phyloP scores from a whole-genome alignment of 2,329 filamentous ascomycete genomes.

The Dactylellina sp. region DNA sequence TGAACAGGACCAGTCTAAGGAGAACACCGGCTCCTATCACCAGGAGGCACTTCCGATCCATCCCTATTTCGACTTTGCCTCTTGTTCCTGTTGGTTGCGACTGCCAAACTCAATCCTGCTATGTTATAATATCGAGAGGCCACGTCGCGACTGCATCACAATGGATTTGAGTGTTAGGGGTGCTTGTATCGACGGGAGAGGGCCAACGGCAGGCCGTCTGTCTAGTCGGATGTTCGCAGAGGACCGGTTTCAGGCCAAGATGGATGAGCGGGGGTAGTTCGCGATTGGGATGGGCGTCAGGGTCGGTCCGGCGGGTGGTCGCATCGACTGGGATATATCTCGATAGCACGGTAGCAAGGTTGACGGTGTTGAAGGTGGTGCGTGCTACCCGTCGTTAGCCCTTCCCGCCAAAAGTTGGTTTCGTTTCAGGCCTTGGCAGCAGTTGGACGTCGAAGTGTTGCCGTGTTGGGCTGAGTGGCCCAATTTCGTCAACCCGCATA shows the following conservation, averaged over 20 bases:
- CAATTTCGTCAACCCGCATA: slow-evolving; percentile 56
- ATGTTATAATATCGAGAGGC: slow-evolving; percentile 26
- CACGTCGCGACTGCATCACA: slow-evolving; percentile 42
- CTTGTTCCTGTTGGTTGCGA: not conserved
- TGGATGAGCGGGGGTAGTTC: not conserved
- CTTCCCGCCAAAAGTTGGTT: slow-evolving; percentile 3
- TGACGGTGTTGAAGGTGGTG: slow-evolving; percentile 21
- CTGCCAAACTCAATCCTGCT: slow-evolving; percentile 13
- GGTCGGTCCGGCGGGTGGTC: slow-evolving; percentile 4
- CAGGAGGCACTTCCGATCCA: slow-evolving; percentile 59
- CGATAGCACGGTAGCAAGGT: not conserved
- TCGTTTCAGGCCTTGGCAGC: slow-evolving; percentile 32
- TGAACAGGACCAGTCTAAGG: slow-evolving; percentile 82
- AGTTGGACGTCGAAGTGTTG: slow-evolving; percentile 28
- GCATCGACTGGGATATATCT: slow-evolving; percentile 32
- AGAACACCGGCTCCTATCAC: slow-evolving; percentile 80
- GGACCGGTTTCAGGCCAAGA: slow-evolving; percentile 7
- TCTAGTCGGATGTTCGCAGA: slow-evolving; percentile 10
- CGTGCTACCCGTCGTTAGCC: slow-evolving; percentile 7
- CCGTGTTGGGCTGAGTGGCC: slow-evolving; percentile 37
- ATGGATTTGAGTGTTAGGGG: slow-evolving; percentile 14
- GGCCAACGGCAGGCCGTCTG: not conserved
- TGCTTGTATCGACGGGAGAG: slow-evolving; percentile 12
- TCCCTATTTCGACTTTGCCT: slow-evolving; percentile 36
- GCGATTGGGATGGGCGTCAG: slow-evolving; percentile 2